Evolutionary conservation across 805 yeast genomes (phyloP), one percentile per base, ranked within the genome.

Genomic region (Metschnikowia arizonensis): DNA sequence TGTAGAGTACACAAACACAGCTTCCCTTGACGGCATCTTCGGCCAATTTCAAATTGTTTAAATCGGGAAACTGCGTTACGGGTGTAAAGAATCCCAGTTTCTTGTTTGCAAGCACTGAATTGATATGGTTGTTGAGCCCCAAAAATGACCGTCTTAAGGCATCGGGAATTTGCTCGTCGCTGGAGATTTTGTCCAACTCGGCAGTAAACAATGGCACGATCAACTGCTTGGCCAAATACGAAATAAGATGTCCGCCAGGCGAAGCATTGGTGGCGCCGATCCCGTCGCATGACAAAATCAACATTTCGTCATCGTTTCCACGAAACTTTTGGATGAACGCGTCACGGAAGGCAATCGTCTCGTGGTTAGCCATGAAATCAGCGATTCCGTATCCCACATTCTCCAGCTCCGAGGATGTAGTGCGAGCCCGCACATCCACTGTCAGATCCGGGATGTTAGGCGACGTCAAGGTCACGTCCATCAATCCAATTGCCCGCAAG

Each of bases 391-490:
- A 88, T 0, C 88, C 81, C 69, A 86, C 77, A 37, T 78, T 79
- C 39, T 84, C 83, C 18, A 88, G 65, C 40, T 80, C 84, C 0
- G 96, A 84, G 12, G 90, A 91, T 0, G 96, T 85, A 0, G 97
- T 88, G 55, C 99, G 80, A 15, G 93, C 84, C 68, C 99, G 84
- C 53, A 86, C 78, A 55, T 85, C 83, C 10, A 79, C 79, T 9
- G 79, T 74, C 63, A 90, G 96, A 64, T 91, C 98, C 7, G 97
- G 98, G 6, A 90, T 85, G 11, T 84, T 75, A 12, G 89, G 83
- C 0, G 95, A 85, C 1, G 96, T 88, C 50, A 91, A 75, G 0
- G 99, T 93, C 19, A 93, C 95, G 70, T 93, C 99, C 83, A 93
- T 88, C 50, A 93, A 72, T 0, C 98, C 97, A 41, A 93, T 69